Conservation (phyloP, 2,329 filamentous ascomycete species). For the Botrytis aclada region DNA sequence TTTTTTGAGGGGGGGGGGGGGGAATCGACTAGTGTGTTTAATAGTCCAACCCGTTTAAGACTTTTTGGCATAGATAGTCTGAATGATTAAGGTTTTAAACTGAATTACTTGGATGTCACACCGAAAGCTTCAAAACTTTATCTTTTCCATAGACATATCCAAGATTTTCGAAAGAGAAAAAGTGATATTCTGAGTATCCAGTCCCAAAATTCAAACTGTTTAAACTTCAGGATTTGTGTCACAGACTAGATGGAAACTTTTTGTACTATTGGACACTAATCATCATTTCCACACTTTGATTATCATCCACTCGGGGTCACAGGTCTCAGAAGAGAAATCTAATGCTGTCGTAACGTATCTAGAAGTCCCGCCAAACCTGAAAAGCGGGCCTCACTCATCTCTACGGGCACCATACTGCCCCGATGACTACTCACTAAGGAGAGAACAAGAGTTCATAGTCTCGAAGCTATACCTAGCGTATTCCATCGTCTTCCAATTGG, state of each 20-base stretch:
- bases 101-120: rapidly evolving
- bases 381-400: background rate
- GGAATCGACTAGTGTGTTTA: too few relatives aligned
- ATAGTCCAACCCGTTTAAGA: background rate
- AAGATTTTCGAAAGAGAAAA: too few relatives aligned
- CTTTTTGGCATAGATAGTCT: background rate
- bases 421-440: background rate
- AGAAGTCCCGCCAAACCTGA: background rate
- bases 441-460: background rate
- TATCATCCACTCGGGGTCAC: background rate
- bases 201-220: background rate
- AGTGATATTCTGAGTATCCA: background rate
- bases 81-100: background rate
- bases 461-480: background rate
- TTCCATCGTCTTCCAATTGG: background rate
- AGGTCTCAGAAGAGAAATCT: background rate
- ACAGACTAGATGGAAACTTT: background rate
- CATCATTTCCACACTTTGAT: background rate
- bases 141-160: too few relatives aligned
- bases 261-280: background rate
- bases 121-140: background rate
- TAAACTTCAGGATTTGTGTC: background rate
- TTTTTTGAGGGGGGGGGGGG: too few relatives aligned
- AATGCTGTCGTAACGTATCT: background rate
- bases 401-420: background rate